Conservation (phyloP, 1,139 yeast genomes). For the Suhomyces terraborum region DNA sequence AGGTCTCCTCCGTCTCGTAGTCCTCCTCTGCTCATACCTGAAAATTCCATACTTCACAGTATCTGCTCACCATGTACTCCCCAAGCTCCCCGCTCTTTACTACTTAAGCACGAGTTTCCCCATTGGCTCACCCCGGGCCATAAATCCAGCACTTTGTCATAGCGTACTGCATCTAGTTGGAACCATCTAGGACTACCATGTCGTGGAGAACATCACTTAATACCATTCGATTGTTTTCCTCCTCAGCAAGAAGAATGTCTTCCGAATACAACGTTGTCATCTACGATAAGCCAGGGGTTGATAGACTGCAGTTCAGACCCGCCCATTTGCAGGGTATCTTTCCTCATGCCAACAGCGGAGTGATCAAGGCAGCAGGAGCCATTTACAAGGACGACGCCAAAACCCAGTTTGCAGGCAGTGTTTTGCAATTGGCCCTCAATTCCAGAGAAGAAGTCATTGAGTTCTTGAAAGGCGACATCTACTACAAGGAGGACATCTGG, state of each 20-base stretch:
- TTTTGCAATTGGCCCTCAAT: constrained; percentile 63
- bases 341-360: constrained; percentile 51
- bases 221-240: constrained; percentile 6
- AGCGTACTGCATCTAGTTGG: constrained; percentile 5
- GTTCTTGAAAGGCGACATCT: constrained; percentile 63
- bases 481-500: constrained; percentile 72
- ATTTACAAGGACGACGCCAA: constrained; percentile 50
- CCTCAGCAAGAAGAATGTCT: constrained; percentile 15
- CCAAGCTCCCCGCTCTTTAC: neutral
- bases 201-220: neutral
- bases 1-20: too few species aligned
- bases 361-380: constrained; percentile 67
- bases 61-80: too few species aligned
- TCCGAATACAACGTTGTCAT: constrained; percentile 70
- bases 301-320: constrained; percentile 56
- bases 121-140: neutral
- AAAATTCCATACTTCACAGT: too few species aligned
- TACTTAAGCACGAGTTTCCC: neutral
- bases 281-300: constrained; percentile 67
- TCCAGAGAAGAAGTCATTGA: constrained; percentile 64
- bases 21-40: too few species aligned
- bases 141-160: too few species aligned
- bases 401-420: constrained; percentile 71
- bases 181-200: constrained; percentile 5
- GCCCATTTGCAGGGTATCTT: constrained; percentile 62